Conservation (phyloP, 2,329 filamentous ascomycete genomes). For the Claviceps capensis region DNA sequence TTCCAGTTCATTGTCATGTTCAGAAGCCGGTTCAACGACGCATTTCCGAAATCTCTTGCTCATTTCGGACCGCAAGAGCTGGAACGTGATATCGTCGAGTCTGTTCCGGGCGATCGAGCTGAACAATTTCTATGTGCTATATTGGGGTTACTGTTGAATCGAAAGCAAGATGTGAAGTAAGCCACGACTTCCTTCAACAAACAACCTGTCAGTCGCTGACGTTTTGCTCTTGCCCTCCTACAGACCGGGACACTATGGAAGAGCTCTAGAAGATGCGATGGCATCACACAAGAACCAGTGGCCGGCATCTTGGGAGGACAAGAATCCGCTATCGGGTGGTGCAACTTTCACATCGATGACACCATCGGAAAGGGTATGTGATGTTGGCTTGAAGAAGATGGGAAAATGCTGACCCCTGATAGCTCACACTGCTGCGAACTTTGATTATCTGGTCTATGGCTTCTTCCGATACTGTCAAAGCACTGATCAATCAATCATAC, state of each 20-base stretch:
- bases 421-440: slow-evolving; percentile 74
- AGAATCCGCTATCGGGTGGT: slow-evolving; percentile 71
- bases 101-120: slow-evolving; percentile 66
- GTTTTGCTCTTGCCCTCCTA: background rate
- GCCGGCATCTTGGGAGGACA: slow-evolving; percentile 68
- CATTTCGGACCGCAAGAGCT: slow-evolving; percentile 94
- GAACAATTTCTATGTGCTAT: slow-evolving; percentile 85
- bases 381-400: background rate
- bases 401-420: slow-evolving; percentile 8
- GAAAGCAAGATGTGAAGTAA: slow-evolving; percentile 98
- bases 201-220: background rate
- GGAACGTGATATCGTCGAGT: slow-evolving; percentile 70
- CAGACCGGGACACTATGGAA: slow-evolving; percentile 82
- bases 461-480: slow-evolving; percentile 71
- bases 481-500: slow-evolving; percentile 75
- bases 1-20: slow-evolving; percentile 94
- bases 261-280: slow-evolving; percentile 88
- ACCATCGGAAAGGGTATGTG: slow-evolving; percentile 62
- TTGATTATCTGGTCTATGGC: slow-evolving; percentile 81
- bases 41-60: slow-evolving; percentile 72
- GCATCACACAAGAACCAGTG: slow-evolving; percentile 77
- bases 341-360: slow-evolving; percentile 72
- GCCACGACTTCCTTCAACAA: slow-evolving; percentile 19
- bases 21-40: slow-evolving; percentile 79
- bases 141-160: slow-evolving; percentile 76